Evolutionary conservation across 1,284 basidiomycete genomes (phyloP), one percentile per base, ranked within the genome.

Genomic region (Tetrapyrgos nigripes): DNA sequence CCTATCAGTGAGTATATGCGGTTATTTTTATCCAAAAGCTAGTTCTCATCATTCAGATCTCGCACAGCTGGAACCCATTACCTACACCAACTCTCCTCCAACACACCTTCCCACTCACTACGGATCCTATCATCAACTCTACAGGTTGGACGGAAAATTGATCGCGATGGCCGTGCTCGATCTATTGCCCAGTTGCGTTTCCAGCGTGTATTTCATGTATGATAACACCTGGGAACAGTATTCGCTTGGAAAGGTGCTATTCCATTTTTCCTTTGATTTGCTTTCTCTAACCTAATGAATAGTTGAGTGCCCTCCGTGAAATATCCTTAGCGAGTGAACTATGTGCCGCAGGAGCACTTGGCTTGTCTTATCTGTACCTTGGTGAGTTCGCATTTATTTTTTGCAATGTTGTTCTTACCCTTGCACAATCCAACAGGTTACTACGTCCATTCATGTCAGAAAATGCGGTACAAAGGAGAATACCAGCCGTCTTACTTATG

Each of bases 401-500:
- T 6, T 35, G 11, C 28, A 17, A 11, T 37, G 57, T 27, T 44
- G n/a, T 53, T 57, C 5, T 27, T 23, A 45, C 14, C 14, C 23
- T 3, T 49, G n/a, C n/a, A n/a, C n/a, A n/a, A n/a, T n/a, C n/a
- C n/a, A 21, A 23, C 60, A 96, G 95, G 96, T 3, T 97, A 88
- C 73, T 98, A 97, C 73, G 91, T 98, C 52, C 85, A 97, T 64
- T 88, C 89, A 0, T 99, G 96, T 67, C 85, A 80, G 55, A 99
- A 99, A 76, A 99, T 99, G 97, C 83, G 83, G 59, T 99, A 99
- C 78, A 99, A 99, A 73, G 95, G 89, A 24, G 93, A 97, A 55
- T 99, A 96, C 65, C 72, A 79, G 0, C 97, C 97, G 0, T 96
- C 94, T 4, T 93, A 86, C 68, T 81, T 99, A 6, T 86, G 91